Evolutionary conservation across 1,284 basidiomycete genomes (phyloP), one percentile per base, ranked within the genome.

Genomic region (Pyrrhoderma lamaoense): DNA sequence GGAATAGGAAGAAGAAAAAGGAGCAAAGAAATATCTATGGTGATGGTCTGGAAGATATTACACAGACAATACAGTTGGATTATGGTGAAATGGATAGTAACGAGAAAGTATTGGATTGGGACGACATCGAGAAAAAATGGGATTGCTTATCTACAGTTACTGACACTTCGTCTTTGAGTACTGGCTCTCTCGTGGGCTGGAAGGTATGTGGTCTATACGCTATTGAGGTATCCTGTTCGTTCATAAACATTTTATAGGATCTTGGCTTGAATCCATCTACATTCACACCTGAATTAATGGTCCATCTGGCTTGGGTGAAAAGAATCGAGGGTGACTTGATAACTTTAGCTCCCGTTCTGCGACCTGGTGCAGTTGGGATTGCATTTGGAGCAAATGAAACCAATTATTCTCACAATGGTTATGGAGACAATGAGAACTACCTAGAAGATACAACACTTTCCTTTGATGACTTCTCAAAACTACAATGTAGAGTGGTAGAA

Each of bases 191-290:
- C 0, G 64, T 80, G 38, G 76, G 70, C 0, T 80, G 78, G 77
- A 78, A 76, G 73, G 80, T 78, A 51, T 14, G 57, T 37, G 19
- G 27, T 50, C 45, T 43, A 22, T 42, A 13, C 19, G 14, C 25
- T 21, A 13, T n/a, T 50, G 8, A n/a, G n/a, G n/a, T n/a, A n/a
- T n/a, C n/a, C n/a, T n/a, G n/a, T n/a, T n/a, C n/a, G n/a, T n/a
- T n/a, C n/a, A n/a, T n/a, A n/a, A n/a, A n/a, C n/a, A n/a, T n/a
- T n/a, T 3, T 21, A 9, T 43, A 81, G 79, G 73, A 62, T 14
- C 69, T 82, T 2, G 75, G 67, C 1, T 69, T 82, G 42, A 75
- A 81, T 58, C 75, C 73, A 8, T 58, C 61, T 3, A 79, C 77
- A 3, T 72, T 74, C 47, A 71, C 76, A 0, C 79, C 79, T 0